Base-by-base conservation (phyloP, 2,329 filamentous ascomycete genomes). In the Phyllosticta capitalensis region DNA sequence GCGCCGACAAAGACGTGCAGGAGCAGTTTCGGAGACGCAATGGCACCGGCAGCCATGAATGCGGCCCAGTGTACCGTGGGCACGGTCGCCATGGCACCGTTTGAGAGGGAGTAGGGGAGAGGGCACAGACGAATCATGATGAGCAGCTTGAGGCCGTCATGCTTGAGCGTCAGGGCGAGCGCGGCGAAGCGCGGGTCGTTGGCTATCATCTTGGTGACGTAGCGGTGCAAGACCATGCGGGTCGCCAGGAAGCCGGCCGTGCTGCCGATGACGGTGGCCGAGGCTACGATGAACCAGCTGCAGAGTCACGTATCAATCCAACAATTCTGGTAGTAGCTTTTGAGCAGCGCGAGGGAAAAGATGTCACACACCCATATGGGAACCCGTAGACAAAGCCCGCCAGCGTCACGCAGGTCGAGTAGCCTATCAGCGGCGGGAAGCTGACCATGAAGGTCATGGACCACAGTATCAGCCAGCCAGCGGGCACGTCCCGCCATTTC, bases 81-180 rank as follows among this genome's bases (percentile, higher is more conserved):
- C 63, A 99, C 92, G 1, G 94, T 97, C 28, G 90, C 90, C 59
- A 99, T 83, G 62, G 95, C 95, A 55, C 91, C 94, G 70, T 99
- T 99, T 69, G 89, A 92, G 65, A 97, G 78, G 56, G 89, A 94
- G 72, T 95, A 99, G 14, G 94, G 94, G 62, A 99, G 72, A 1
- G 94, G 94, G 68, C 92, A 97, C 64, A 97, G 82, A 28, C 94
- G 84, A 66, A 99, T 94, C 82, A 94, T 95, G 63, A 90, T 86
- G 52, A 99, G 80, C 58, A 97, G 85, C 67, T 90, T 88, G 56
- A 99, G 74, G 0, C 94, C 94, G 68, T 99, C 94, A 68, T 89
- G 86, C 64, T 95, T 90, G 63, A 99, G 79, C 7, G 94, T 94
- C 67, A 96, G 82, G 21, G 89, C 84, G 24, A 99, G 81, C 4